Conservation (phyloP, 1,284 basidiomycete species). For the Tilletia horrida region DNA sequence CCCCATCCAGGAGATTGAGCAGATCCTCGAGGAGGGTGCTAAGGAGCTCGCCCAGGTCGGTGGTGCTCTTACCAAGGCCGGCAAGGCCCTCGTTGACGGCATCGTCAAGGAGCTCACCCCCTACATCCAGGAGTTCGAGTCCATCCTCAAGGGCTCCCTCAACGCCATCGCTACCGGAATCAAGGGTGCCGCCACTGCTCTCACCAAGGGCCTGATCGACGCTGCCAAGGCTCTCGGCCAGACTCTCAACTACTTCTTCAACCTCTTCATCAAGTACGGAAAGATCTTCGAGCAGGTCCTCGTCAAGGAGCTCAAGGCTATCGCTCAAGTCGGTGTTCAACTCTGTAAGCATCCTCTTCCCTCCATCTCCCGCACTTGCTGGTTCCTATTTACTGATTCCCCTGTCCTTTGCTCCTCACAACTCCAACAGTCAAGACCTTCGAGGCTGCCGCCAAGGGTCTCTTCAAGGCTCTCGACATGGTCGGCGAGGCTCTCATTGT, state of each 20-base stretch:
- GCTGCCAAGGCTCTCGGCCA: constrained; percentile 12
- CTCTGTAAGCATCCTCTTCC: neutral
- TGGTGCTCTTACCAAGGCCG: constrained; percentile 17
- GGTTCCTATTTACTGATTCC: neutral
- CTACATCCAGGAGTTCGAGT: constrained; percentile 2
- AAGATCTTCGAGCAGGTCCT: constrained; percentile 17
- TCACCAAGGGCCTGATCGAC: constrained; percentile 14
- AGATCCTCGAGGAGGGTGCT: constrained; percentile 11
- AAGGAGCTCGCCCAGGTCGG: constrained; percentile 17
- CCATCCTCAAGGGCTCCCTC: neutral
- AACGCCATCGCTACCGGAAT: constrained; percentile 1
- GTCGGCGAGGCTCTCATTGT: constrained; percentile 15
- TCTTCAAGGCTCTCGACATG: constrained; percentile 15
- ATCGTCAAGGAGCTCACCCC: constrained; percentile 14
- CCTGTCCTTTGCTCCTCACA: neutral
- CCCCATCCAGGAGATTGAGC: constrained; percentile 16
- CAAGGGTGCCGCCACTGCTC: constrained; percentile 8
- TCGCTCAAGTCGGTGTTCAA: constrained; percentile 13
- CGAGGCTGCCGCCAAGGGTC: constrained; percentile 17
- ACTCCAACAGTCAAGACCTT: constrained; percentile 5
- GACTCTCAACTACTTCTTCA: constrained; percentile 13
- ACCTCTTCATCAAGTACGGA: constrained; percentile 17
- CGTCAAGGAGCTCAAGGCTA: constrained; percentile 8
- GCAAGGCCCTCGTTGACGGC: constrained; percentile 11
- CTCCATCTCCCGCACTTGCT: neutral